Evolutionary conservation across 2,329 filamentous ascomycete species (phyloP).

Genomic region (Venturia pyrina): DNA sequence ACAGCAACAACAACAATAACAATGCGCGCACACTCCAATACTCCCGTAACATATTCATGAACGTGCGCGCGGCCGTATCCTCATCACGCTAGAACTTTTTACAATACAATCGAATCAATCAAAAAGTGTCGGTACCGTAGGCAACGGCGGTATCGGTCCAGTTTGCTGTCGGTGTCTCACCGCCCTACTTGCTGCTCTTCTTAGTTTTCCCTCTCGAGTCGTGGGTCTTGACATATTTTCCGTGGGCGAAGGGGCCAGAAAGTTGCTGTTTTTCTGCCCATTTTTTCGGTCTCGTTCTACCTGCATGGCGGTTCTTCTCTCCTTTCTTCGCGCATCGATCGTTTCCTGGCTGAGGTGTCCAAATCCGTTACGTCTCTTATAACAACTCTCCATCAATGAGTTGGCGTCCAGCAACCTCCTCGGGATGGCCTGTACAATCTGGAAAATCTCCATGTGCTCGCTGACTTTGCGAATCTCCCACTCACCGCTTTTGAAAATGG

Average conservation of each 20-base stretch:
- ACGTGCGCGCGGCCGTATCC: neutral
- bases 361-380: slow-evolving; percentile 69
- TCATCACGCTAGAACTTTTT: neutral
- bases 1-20: neutral
- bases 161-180: neutral
- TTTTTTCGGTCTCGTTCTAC: slow-evolving; percentile 8
- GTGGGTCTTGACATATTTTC: neutral
- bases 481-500: slow-evolving; percentile 85
- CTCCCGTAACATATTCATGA: neutral
- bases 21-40: neutral
- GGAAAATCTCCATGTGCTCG: slow-evolving; percentile 93
- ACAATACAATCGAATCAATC: neutral
- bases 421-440: slow-evolving; percentile 81
- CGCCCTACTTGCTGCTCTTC: slow-evolving; percentile 12
- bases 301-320: slow-evolving; percentile 24
- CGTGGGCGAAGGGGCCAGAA: neutral
- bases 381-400: slow-evolving; percentile 69
- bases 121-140: neutral
- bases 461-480: slow-evolving; percentile 65
- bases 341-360: slow-evolving; percentile 71
- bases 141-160: neutral
- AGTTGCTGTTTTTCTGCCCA: neutral
- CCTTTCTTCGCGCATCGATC: slow-evolving; percentile 65
- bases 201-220: slow-evolving; percentile 2
- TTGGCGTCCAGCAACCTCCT: slow-evolving; percentile 75